phyloP scores from a whole-genome alignment of 2,329 filamentous ascomycete species.

The Scleromitrula shiraiana region DNA sequence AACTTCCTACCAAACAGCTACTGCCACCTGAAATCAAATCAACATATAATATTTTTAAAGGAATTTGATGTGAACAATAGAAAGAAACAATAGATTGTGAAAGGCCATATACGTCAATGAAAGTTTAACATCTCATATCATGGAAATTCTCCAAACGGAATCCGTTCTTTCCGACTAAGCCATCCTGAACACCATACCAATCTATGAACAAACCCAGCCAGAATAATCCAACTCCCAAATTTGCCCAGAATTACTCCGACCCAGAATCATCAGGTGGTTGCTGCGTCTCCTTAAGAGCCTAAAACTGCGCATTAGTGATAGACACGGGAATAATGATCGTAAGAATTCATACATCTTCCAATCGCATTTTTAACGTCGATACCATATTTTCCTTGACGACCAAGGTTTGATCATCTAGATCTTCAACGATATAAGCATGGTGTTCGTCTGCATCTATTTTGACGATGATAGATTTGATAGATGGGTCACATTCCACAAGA shows the following conservation, averaged over 20 bases:
- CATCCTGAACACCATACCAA: background rate
- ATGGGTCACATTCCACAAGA: slow-evolving; percentile 75
- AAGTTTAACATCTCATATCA: background rate
- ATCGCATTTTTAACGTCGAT: slow-evolving; percentile 53
- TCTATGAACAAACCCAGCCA: too few species aligned
- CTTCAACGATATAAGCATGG: slow-evolving; percentile 71
- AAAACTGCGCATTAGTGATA: slow-evolving; percentile 7
- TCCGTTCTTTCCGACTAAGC: background rate
- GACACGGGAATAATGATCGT: background rate
- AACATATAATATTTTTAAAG: too few species aligned
- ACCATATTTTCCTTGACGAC: slow-evolving; percentile 71
- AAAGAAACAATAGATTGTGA: too few species aligned
- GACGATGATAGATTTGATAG: slow-evolving; percentile 77
- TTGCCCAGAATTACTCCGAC: slow-evolving; percentile 2
- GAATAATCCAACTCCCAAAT: background rate
- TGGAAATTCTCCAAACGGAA: background rate
- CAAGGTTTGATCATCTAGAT: slow-evolving; percentile 68
- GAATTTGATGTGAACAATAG: too few species aligned
- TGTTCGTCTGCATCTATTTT: slow-evolving; percentile 59
- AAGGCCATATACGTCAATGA: too few species aligned
- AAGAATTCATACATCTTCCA: slow-evolving; percentile 53
- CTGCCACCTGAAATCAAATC: too few species aligned
- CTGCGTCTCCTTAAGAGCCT: slow-evolving; percentile 30
- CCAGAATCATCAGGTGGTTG: slow-evolving; percentile 12
- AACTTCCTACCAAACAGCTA: too few species aligned